These are phyloP conservation scores for Trametes villosa DNA, from an alignment of 768 basidiomycete genomes.

Conservation along the genomic window DNA sequence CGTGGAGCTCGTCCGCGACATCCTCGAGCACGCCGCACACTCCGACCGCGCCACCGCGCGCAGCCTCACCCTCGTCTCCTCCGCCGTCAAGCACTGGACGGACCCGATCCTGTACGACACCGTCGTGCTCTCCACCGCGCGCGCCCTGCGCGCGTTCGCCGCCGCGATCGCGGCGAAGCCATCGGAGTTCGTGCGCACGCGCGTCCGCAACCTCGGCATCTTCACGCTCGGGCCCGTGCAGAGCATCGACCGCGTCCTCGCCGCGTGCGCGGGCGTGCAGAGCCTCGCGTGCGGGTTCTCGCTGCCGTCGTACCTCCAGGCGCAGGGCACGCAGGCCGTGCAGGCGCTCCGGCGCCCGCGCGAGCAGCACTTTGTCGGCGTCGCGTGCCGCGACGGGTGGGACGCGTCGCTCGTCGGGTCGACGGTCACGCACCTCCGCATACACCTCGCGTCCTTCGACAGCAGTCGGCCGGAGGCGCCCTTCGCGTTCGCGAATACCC, in stretches of 20 bases:
- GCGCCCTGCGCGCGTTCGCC: slow-evolving; percentile 36
- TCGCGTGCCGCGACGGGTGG: slow-evolving; percentile 43
- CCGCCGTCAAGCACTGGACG: slow-evolving; percentile 37
- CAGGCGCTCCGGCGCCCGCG: slow-evolving; percentile 25
- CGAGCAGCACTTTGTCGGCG: slow-evolving; percentile 41
- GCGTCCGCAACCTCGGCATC: slow-evolving; percentile 41
- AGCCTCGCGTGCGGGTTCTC: slow-evolving; percentile 44
- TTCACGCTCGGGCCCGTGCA: slow-evolving; percentile 41
- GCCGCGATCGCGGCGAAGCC: slow-evolving; percentile 34
- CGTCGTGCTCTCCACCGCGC: slow-evolving; percentile 40
- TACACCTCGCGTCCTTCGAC: slow-evolving; percentile 35
- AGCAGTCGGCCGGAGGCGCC: slow-evolving; percentile 21
- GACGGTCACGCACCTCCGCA: slow-evolving; percentile 39
- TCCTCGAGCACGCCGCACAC: slow-evolving; percentile 42
- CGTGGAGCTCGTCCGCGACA: slow-evolving; percentile 39
- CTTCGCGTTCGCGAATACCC: slow-evolving; percentile 16
- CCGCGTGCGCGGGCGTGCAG: slow-evolving; percentile 36
- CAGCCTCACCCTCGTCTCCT: slow-evolving; percentile 41
- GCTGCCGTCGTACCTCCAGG: slow-evolving; percentile 32
- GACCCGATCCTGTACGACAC: slow-evolving; percentile 43
- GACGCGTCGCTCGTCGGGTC: slow-evolving; percentile 37
- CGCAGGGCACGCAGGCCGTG: slow-evolving; percentile 22
- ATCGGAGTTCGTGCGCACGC: slow-evolving; percentile 26
- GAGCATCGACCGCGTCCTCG: slow-evolving; percentile 37
- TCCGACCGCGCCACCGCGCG: slow-evolving; percentile 34